These are phyloP conservation scores for Emericellopsis cladophorae DNA, from an alignment of 2,329 filamentous ascomycete genomes.

Conservation along the genomic window DNA sequence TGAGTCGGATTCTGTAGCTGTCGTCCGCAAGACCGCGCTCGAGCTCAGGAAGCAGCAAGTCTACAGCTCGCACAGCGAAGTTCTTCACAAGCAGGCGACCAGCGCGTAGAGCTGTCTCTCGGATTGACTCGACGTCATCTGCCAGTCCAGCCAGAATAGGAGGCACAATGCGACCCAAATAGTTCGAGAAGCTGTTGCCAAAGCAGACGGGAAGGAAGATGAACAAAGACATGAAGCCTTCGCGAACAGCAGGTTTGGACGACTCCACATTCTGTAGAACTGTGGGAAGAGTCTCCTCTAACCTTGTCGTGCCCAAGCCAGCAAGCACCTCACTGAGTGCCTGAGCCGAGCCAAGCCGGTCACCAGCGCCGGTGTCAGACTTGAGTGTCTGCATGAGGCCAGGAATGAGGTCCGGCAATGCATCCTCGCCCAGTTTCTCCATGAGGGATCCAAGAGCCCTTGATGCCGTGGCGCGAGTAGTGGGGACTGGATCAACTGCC, in stretches of 20 bases:
- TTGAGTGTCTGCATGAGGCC: conserved; percentile 96
- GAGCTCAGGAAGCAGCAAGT: conserved; percentile 84
- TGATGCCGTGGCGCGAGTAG: conserved; percentile 89
- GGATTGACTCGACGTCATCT: conserved; percentile 91
- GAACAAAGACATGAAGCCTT: conserved; percentile 99
- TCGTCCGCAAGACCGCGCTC: conserved; percentile 96
- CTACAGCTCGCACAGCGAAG: conserved; percentile 88
- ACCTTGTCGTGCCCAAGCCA: conserved; percentile 77
- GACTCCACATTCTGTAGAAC: conserved; percentile 94
- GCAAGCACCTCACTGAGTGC: conserved; percentile 93
- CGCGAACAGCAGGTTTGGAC: conserved; percentile 76
- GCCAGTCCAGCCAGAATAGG: conserved; percentile 88
- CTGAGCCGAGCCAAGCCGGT: conserved; percentile 90
- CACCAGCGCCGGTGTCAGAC: conserved; percentile 90
- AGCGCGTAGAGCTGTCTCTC: conserved; percentile 89
- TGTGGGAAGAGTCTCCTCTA: conserved; percentile 92
- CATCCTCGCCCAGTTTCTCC: conserved; percentile 95
- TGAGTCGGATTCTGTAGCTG: conserved; percentile 93
- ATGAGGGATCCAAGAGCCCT: conserved; percentile 93
- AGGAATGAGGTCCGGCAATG: conserved; percentile 91
- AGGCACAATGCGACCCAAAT: conserved; percentile 89
- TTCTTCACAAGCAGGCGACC: conserved; percentile 95
- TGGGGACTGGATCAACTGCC: conserved; percentile 89
- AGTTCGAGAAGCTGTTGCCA: conserved; percentile 94
- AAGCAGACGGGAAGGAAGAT: conserved; percentile 99